Evolutionary conservation across 352 stramenopile genomes (phyloP), one percentile per base, ranked within the genome.

Genomic region (Phytophthora gonapodyides): DNA sequence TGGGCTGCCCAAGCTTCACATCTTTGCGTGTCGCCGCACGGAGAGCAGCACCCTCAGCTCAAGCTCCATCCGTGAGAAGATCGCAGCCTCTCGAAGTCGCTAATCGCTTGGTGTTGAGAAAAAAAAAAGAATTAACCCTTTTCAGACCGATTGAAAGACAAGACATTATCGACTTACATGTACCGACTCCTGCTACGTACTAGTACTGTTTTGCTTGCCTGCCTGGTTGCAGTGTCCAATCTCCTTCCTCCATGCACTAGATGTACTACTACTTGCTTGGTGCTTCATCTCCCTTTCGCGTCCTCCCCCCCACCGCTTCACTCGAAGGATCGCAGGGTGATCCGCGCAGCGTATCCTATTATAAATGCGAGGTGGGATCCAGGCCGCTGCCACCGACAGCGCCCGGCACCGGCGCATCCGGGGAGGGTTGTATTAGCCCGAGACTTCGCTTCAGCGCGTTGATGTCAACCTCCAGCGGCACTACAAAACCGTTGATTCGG

Each of bases 41-140:
- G 86, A 96, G 31, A 81, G 68, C 59, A 91, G 78, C 65, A 93
- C 84, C 19, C 80, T 97, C 30, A 94, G 84, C 69, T 96, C 87
- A 10, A 91, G 73, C 36, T 92, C 71, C 58, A 91, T 97, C 57
- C 83, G 88, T 48, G 75, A 88, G 16, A 78, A 76, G n/a, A 67
- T 92, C 34, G 82, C 79, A 19, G 45, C 57, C 30, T 72, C 66
- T 31, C 55, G 45, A 57, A 46, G 19, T 7, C 13, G 40, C 12
- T 71, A 73, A 36, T 16, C 16, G 19, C 33, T 36, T 48, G 12
- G 30, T 16, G 17, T 51, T n/a, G n/a, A n/a, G n/a, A n/a, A n/a
- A n/a, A 24, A 24, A 24, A 3, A 3, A 24, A 24, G 21, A 24
- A 24, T 24, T 24, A 24, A 24, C 21, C 21, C 21, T 24, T 24